Conservation (phyloP, 768 basidiomycete genomes). For the Pleurotus tuber-regium region DNA sequence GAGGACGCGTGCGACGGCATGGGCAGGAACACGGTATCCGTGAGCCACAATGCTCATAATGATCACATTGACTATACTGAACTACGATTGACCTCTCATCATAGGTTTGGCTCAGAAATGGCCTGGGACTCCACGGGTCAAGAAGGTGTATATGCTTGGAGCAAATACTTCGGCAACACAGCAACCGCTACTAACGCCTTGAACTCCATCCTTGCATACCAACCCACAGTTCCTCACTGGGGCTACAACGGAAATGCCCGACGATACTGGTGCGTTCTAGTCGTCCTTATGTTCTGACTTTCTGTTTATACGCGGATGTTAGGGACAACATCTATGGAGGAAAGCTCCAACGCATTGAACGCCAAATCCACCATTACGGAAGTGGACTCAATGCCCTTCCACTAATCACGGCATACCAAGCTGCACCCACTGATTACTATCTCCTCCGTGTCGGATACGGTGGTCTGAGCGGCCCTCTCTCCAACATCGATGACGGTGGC, state of each 20-base stretch:
- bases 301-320: slow-evolving; percentile 3
- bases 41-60: too few species aligned
- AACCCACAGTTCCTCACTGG: slow-evolving; percentile 58
- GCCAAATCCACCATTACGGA: slow-evolving; percentile 59
- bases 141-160: slow-evolving; percentile 56
- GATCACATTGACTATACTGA: too few species aligned
- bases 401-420: slow-evolving; percentile 46
- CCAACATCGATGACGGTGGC: slow-evolving; percentile 56
- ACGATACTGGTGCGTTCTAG: slow-evolving; percentile 45
- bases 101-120: slow-evolving; percentile 58
- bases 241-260: slow-evolving; percentile 60
- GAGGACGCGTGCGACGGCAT: slow-evolving; percentile 38
- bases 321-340: slow-evolving; percentile 61
- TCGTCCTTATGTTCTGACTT: neutral
- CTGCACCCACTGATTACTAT: slow-evolving; percentile 45
- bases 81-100: too few species aligned
- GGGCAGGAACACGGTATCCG: slow-evolving; percentile 52
- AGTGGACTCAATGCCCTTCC: slow-evolving; percentile 55
- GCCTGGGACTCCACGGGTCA: slow-evolving; percentile 59
- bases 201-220: slow-evolving; percentile 56
- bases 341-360: slow-evolving; percentile 51
- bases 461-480: slow-evolving; percentile 51
- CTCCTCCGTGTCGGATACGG: slow-evolving; percentile 51
- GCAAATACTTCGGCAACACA: slow-evolving; percentile 50
- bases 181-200: slow-evolving; percentile 48